Evolutionary conservation across 352 stramenopile species (phyloP).

Genomic region (Phytophthora kernoviae): DNA sequence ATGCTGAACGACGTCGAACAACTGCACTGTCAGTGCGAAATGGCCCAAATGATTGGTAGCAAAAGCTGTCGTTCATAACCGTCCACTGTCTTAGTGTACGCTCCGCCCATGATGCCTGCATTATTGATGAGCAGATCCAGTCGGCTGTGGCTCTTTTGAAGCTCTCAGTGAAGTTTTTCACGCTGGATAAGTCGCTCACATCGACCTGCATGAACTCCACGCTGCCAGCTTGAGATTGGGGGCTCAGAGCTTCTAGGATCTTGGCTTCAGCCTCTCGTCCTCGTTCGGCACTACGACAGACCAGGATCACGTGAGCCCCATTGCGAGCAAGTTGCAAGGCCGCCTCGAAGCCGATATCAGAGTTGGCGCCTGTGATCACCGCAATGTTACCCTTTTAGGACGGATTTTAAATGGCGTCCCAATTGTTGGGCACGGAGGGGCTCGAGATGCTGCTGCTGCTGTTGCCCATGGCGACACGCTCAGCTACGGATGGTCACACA

Average conservation of each 20-base stretch:
- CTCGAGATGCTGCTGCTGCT: not conserved
- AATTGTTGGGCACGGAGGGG: constrained; percentile 9
- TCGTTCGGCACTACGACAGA: constrained; percentile 21
- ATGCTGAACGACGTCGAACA: constrained; percentile 45
- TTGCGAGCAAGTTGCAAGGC: constrained; percentile 17
- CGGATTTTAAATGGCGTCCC: constrained; percentile 16
- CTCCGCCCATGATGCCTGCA: constrained; percentile 52
- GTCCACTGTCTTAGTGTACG: constrained; percentile 41
- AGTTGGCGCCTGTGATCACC: constrained; percentile 14
- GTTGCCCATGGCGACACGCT: constrained; percentile 5
- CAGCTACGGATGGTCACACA: too few relatives aligned
- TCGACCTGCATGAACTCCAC: constrained; percentile 66
- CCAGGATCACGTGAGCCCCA: constrained; percentile 34
- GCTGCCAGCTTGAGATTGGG: constrained; percentile 6
- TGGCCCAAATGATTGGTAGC: constrained; percentile 70
- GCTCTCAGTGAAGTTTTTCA: constrained; percentile 42
- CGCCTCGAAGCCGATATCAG: constrained; percentile 34
- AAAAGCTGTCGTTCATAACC: constrained; percentile 66
- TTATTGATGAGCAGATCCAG: constrained; percentile 77
- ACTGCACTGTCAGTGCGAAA: constrained; percentile 50
- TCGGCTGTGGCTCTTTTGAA: constrained; percentile 36
- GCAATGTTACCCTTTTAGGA: constrained; percentile 17
- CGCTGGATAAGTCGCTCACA: constrained; percentile 43
- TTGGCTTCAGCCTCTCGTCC: constrained; percentile 8
- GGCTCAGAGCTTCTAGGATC: constrained; percentile 11